These are phyloP conservation scores for Lecanicillium sp. DNA, from an alignment of 2,329 filamentous ascomycete genomes.

Conservation along the genomic window DNA sequence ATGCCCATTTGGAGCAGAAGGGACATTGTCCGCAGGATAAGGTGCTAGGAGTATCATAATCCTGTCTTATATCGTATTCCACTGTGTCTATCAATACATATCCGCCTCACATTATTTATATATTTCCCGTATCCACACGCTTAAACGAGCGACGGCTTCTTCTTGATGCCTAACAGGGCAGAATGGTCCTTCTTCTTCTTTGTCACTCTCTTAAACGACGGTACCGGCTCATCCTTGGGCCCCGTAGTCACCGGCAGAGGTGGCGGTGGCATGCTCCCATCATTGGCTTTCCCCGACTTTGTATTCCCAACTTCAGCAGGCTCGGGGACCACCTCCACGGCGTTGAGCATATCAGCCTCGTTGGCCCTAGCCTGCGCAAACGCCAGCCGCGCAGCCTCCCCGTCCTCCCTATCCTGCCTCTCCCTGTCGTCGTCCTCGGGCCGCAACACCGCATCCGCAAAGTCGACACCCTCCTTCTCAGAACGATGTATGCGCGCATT, in stretches of 20 bases:
- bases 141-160: conserved; percentile 58
- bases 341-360: conserved; percentile 34
- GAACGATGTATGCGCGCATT: conserved; percentile 83
- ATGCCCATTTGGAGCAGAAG: no score
- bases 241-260: conserved; percentile 12
- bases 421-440: conserved; percentile 51
- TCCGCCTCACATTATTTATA: no score
- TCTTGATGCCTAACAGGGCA: conserved; percentile 77
- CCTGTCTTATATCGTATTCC: no score
- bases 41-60: no score
- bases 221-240: conserved; percentile 35
- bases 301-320: no score
- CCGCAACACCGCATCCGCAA: conserved; percentile 45
- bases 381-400: conserved; percentile 69
- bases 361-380: conserved; percentile 59
- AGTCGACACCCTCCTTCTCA: conserved; percentile 58
- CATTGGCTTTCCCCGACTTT: no score
- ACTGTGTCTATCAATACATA: no score
- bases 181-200: conserved; percentile 85
- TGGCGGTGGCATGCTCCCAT: no score
- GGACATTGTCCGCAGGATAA: no score
- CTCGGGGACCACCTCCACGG: conserved; percentile 47
- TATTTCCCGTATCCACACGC: neutral
- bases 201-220: conserved; percentile 65
- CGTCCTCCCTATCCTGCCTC: conserved; percentile 71